Conservation (phyloP, 2,329 filamentous ascomycete genomes). For the Fusarium piperis region DNA sequence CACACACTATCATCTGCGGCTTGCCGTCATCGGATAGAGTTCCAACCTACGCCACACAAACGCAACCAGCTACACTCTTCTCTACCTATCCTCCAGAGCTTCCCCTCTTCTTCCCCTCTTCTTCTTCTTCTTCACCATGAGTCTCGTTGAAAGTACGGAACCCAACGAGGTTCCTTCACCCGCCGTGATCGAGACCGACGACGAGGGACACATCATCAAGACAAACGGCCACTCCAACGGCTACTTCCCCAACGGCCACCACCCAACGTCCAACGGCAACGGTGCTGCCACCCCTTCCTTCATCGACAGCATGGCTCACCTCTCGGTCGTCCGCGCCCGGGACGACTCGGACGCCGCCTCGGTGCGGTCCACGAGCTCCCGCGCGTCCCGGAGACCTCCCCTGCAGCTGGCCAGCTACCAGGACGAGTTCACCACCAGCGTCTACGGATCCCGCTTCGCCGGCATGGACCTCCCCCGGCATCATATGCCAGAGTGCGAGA, state of each 20-base stretch:
- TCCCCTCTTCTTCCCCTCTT: slow-evolving; percentile 23
- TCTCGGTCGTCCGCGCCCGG: slow-evolving; percentile 55
- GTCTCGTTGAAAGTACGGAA: slow-evolving; percentile 27
- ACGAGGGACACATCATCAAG: slow-evolving; percentile 38
- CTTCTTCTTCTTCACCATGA: slow-evolving; percentile 35
- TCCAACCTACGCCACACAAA: slow-evolving; percentile 18
- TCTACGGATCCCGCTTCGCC: slow-evolving; percentile 90
- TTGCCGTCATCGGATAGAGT: slow-evolving; percentile 28
- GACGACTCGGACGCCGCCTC: slow-evolving; percentile 45
- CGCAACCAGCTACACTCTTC: slow-evolving; percentile 21
- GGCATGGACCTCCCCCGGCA: slow-evolving; percentile 80
- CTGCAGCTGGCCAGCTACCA: slow-evolving; percentile 61
- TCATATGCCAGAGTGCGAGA: slow-evolving; percentile 89
- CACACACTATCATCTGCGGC: slow-evolving; percentile 9
- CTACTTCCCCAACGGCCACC: slow-evolving; percentile 37
- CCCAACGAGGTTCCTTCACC: slow-evolving; percentile 35
- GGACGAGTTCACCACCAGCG: slow-evolving; percentile 76
- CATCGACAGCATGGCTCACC: slow-evolving; percentile 60
- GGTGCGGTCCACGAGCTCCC: slow-evolving; percentile 37
- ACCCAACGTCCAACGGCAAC: slow-evolving; percentile 41
- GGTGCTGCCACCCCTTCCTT: slow-evolving; percentile 27
- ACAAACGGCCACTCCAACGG: slow-evolving; percentile 43
- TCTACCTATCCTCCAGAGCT: background rate
- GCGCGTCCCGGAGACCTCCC: slow-evolving; percentile 42
- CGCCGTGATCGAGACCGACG: slow-evolving; percentile 45